Evolutionary conservation across 1,284 basidiomycete species (phyloP), one percentile per base, ranked within the genome.

Genomic region (Moesziomyces sp.): DNA sequence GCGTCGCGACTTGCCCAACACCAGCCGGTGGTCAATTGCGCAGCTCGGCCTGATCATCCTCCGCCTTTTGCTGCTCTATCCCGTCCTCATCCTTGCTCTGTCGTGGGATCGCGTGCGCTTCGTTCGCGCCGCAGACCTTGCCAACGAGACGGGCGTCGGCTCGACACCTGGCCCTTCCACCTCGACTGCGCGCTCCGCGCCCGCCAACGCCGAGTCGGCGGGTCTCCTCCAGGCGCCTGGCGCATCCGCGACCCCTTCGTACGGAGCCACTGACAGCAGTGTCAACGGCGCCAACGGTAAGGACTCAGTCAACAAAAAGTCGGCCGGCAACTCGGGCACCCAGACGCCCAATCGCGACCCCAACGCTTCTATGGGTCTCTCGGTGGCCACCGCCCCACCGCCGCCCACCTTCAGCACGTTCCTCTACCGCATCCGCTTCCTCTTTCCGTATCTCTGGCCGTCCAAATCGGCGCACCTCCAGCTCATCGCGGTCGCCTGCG

Each of bases 371-470:
- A 80, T 82, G 79, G 79, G 79, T 43, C 72, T 81, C 30, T 58
- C 73, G n/a, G 66, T 82, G 26, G 59, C 73, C 18, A 56, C 73
- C 13, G 23, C 48, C 35, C 77, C 81, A 11, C 79, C 80, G 11
- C 74, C 81, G 10, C 78, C 82, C 3, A 78, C 81, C 3, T 69
- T 83, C 46, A 54, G 58, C 46, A 52, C 65, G 46, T 82, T 84
- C 42, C 38, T 77, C 43, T 59, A 74, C n/a, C 74, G 84, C 52
- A 85, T 93, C 61, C 85, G 86, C 52, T 88, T 88, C 59, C 86
- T 94, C 40, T 86, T 88, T 26, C 93, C 92, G 5, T 92, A 92
- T 85, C 88, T 94, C 11, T 94, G 92, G 92, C 93, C 93, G 7
- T 87, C 87, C 55, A 90, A 90, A 77, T 89, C 87, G 72, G 76